Percentiles rank a stretch among this genome's conserved stretches.
These are phyloP conservation scores for Circinella umbellata DNA, from an alignment of 371 early-diverging fungal species.

Conservation along the genomic window DNA sequence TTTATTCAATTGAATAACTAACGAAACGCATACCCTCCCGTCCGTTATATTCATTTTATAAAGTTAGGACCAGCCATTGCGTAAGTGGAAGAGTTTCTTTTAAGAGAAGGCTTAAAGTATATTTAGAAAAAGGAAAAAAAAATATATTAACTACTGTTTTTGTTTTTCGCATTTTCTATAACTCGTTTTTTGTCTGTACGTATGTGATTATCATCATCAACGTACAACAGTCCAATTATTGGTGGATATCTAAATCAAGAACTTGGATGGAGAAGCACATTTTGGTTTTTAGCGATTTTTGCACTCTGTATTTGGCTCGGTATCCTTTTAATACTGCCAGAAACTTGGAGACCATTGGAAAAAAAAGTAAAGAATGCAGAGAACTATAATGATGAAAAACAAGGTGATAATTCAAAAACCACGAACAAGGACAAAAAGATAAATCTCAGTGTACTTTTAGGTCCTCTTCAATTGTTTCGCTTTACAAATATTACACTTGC, in stretches of 20 bases:
- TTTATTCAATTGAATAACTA: too few relatives aligned
- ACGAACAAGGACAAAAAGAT: not conserved
- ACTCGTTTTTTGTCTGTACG: too few relatives aligned
- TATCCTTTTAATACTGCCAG: conserved; percentile 44
- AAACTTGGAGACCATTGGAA: conserved; percentile 32
- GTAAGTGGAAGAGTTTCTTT: conserved; percentile 25
- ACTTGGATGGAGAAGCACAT: conserved; percentile 50
- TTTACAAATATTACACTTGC: conserved; percentile 40
- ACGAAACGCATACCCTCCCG: too few relatives aligned
- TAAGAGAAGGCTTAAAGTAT: not conserved
- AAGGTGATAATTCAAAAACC: not conserved
- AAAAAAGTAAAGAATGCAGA: not conserved
- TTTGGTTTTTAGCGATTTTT: conserved; percentile 46
- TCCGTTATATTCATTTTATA: too few relatives aligned
- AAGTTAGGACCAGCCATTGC: conserved; percentile 26
- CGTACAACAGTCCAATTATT: conserved; percentile 43
- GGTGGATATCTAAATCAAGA: conserved; percentile 53
- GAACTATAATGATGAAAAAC: not conserved
- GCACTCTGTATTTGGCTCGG: conserved; percentile 37
- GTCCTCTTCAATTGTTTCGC: conserved; percentile 30
- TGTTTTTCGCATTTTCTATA: too few relatives aligned
- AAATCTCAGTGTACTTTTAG: conserved; percentile 29
- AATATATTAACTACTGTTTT: too few relatives aligned
- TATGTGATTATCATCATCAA: not conserved
- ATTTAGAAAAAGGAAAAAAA: too few relatives aligned